phyloP scores from a whole-genome alignment of 2,329 filamentous ascomycete genomes.

The Xylaria sp. region DNA sequence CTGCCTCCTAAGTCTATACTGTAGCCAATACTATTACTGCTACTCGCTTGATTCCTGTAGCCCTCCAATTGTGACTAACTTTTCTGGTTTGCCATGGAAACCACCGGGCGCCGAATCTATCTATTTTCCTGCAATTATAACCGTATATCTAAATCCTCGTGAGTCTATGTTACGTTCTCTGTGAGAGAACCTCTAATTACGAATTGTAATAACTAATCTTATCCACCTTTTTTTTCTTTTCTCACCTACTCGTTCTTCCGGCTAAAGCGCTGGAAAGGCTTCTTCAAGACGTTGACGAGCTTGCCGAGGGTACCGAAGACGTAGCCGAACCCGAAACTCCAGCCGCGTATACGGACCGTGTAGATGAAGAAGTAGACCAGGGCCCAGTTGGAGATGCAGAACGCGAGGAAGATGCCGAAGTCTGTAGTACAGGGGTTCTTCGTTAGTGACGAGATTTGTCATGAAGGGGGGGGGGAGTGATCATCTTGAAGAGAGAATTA shows the following conservation, averaged over 20 bases:
- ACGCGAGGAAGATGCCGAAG: conserved; percentile 78
- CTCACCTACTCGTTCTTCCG: conserved; percentile 20
- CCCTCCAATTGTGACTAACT: not conserved
- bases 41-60: too few relatives aligned
- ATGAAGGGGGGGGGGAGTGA: not conserved
- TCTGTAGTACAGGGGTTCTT: conserved; percentile 44
- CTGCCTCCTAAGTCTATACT: not conserved
- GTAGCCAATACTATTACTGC: too few relatives aligned
- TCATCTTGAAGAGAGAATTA: not conserved
- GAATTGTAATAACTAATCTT: not conserved
- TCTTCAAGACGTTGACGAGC: conserved; percentile 47
- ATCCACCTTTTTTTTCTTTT: not conserved
- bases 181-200: not conserved
- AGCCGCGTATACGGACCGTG: conserved; percentile 74
- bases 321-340: conserved; percentile 74
- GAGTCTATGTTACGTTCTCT: too few relatives aligned
- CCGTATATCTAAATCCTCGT: not conserved
- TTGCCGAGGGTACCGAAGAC: conserved; percentile 56
- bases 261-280: conserved; percentile 40
- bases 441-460: not conserved
- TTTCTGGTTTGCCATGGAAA: not conserved
- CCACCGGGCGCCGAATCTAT: not conserved
- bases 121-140: not conserved
- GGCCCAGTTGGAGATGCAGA: conserved; percentile 75
- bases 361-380: conserved; percentile 83